Conservation (phyloP, 176 grass and related monocot genomes). For the Juncus inflexus region DNA sequence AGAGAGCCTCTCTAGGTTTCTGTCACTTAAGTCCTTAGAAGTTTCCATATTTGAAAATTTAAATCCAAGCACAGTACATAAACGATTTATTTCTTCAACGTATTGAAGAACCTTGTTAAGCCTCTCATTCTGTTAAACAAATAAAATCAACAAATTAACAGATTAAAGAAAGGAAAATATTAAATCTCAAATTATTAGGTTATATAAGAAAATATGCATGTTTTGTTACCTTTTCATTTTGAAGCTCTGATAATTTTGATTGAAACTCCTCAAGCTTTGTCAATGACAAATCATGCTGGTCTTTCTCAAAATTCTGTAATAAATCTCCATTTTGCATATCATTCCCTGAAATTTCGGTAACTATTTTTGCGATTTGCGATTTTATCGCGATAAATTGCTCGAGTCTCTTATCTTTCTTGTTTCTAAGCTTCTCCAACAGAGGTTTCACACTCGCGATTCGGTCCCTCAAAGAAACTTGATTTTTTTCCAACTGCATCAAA, state of each 20-base stretch:
- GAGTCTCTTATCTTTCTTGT: constrained; percentile 75
- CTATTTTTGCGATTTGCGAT: constrained; percentile 84
- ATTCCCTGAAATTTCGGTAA: constrained; percentile 58
- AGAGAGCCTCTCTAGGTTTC: constrained; percentile 72
- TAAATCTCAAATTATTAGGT: neutral
- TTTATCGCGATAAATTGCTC: constrained; percentile 62
- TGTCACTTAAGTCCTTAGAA: constrained; percentile 78
- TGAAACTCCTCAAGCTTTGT: constrained; percentile 77
- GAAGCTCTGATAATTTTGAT: constrained; percentile 56
- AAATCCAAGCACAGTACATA: constrained; percentile 75
- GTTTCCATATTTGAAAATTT: constrained; percentile 67
- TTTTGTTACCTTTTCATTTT: constrained; percentile 68
- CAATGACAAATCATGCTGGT: constrained; percentile 83
- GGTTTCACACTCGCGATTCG: constrained; percentile 64
- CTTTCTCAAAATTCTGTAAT: constrained; percentile 31
- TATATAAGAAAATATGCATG: constrained; percentile 5
- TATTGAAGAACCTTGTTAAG: constrained; percentile 83
- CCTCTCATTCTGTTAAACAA: constrained; percentile 58
- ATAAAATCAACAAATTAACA: constrained; percentile 10
- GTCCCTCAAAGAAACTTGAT: constrained; percentile 60
- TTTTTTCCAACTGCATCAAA: constrained; percentile 9
- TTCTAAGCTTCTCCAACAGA: constrained; percentile 78
- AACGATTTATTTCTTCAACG: constrained; percentile 80
- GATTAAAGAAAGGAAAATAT: neutral
- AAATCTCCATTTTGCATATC: constrained; percentile 29